Evolutionary conservation across 345 rosid genomes (phyloP), one percentile per base, ranked within the genome.

Genomic region (Salix koriyanagi): DNA sequence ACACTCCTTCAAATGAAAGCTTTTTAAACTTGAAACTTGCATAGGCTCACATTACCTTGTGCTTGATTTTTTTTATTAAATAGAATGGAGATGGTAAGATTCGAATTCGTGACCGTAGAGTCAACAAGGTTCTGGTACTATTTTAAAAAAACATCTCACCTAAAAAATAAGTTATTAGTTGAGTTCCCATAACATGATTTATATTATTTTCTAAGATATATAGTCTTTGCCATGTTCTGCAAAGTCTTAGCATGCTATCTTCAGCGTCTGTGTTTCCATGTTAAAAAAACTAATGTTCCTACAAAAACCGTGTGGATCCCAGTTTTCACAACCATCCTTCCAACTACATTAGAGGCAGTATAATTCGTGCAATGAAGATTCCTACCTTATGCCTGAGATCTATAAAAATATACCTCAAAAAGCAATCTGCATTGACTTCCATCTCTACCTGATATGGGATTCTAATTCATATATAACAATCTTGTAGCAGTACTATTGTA

Each of bases 21-120:
- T 2, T 28, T 28, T 28, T 28, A 28, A 28, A 28, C 30, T 28
- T 28, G 30, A 28, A 28, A 28, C 30, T 28, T 28, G 30, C 30
- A 28, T 0, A 28, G 30, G 0, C 30, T 0, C 30, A 28, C 30
- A 28, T 2, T 28, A 28, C 30, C 30, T 28, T 28, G 30, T 28
- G 30, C 30, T 28, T 28, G 30, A 28, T 2, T 28, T 28, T 28
- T 28, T 28, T 28, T 3, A 30, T 2, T 4, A 32, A 32, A 32
- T 32, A 32, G 34, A 32, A 32, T 32, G 5, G 5, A 0, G 0
- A 32, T 32, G 5, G 0, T 4, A 0, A 32, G 34, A 32, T 32
- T 32, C 5, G 0, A 32, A 32, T 0, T 32, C 34, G 1, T 32
- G 34, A 32, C 0, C 3, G 34, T 0, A 0, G 34, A 0, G 34